Evolutionary conservation across 306 rosid genomes (phyloP).

Genomic region (Sphenostylis stenocarpa): DNA sequence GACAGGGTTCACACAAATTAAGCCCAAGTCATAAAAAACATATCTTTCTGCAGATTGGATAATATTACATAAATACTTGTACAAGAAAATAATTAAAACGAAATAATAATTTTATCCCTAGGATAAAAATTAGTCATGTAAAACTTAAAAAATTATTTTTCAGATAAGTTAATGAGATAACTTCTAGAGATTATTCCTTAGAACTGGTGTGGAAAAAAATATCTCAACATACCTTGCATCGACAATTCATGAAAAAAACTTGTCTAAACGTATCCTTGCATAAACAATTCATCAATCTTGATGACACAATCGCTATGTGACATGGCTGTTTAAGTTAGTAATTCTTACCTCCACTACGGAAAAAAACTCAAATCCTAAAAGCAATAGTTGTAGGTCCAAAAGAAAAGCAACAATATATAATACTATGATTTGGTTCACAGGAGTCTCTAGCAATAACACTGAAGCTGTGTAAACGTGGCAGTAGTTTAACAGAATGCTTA

Average conservation of each 20-base stretch:
- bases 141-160: neutral
- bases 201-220: too few relatives aligned
- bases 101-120: too few relatives aligned
- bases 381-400: neutral
- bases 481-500: constrained; percentile 43
- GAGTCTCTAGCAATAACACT: constrained; percentile 7
- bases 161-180: too few relatives aligned
- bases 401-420: neutral
- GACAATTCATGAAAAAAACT: too few relatives aligned
- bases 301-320: neutral
- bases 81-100: too few relatives aligned
- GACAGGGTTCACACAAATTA: neutral
- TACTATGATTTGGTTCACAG: neutral
- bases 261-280: too few relatives aligned
- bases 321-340: neutral
- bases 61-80: too few relatives aligned
- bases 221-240: too few relatives aligned
- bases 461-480: neutral
- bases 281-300: neutral
- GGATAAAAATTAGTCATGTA: too few relatives aligned
- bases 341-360: neutral
- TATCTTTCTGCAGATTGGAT: neutral
- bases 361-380: neutral
- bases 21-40: neutral
- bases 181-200: too few relatives aligned